A percentile compares a stretch with the other conserved stretches of the same genome.
phyloP scores from a whole-genome alignment of 1,284 basidiomycete genomes.

The Golubevia pallescens region DNA sequence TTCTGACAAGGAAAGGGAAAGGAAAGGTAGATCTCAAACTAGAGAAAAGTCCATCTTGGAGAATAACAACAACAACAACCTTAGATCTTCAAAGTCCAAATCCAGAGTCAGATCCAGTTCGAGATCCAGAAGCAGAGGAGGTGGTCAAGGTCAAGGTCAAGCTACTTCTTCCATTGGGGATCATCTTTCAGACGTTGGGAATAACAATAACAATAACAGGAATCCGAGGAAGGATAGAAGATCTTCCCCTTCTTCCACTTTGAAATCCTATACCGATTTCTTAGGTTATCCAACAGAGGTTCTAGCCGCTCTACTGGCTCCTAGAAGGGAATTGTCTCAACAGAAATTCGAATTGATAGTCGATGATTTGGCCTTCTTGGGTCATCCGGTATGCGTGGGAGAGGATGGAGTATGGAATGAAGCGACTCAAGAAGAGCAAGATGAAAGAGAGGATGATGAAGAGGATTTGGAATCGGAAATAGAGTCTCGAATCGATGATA shows the following conservation, averaged over 20 bases:
- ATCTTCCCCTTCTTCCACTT: slow-evolving; percentile 4
- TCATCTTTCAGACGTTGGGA: background rate
- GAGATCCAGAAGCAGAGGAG: background rate
- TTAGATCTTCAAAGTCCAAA: background rate
- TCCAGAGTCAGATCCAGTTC: background rate
- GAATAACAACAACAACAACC: too few species aligned
- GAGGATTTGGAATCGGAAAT: too few species aligned
- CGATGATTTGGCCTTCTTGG: slow-evolving; percentile 91
- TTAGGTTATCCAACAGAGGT: slow-evolving; percentile 83
- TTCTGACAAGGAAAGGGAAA: too few species aligned
- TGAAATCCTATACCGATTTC: slow-evolving; percentile 70
- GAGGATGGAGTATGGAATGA: too few species aligned
- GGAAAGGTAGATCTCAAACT: too few species aligned
- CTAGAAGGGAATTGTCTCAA: slow-evolving; percentile 80
- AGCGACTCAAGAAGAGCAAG: background rate
- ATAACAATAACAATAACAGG: background rate
- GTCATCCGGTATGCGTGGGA: slow-evolving; percentile 86
- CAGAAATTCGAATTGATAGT: slow-evolving; percentile 91
- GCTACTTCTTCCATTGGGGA: background rate
- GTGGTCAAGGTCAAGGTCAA: too few species aligned
- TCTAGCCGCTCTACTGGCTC: slow-evolving; percentile 81
- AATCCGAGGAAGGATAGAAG: background rate
- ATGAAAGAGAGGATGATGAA: background rate
- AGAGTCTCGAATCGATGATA: too few species aligned
- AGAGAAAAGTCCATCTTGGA: too few species aligned